Conservation (phyloP, 2,329 filamentous ascomycete genomes). For the Hymenoscyphus fraxineus region DNA sequence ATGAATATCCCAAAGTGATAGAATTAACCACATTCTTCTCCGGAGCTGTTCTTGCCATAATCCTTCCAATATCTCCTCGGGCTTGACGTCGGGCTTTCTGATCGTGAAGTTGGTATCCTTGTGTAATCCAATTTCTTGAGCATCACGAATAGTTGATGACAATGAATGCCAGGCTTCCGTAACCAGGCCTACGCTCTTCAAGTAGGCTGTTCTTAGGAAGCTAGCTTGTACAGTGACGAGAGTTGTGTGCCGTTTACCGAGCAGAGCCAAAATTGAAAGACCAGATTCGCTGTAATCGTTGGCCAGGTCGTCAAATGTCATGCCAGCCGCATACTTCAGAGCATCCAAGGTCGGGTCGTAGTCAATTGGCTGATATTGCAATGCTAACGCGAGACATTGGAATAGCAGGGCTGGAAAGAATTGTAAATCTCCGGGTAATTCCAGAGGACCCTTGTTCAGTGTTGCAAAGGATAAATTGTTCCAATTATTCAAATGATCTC, state of each 20-base stretch:
- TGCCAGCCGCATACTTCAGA: constrained; percentile 55
- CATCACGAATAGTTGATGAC: constrained; percentile 55
- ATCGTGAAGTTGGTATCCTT: constrained; percentile 50
- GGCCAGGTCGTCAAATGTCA: constrained; percentile 59
- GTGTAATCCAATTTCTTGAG: constrained; percentile 59
- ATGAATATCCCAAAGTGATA: constrained; percentile 43
- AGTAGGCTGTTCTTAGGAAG: constrained; percentile 52
- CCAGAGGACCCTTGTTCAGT: constrained; percentile 48
- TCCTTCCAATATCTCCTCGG: constrained; percentile 50
- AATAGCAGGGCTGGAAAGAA: constrained; percentile 59
- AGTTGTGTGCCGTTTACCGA: constrained; percentile 55
- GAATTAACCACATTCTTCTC: constrained; percentile 53
- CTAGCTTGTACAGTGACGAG: constrained; percentile 55
- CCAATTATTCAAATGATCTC: constrained; percentile 51
- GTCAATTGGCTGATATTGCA: constrained; percentile 49
- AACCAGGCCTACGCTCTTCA: constrained; percentile 57
- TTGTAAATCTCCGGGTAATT: constrained; percentile 48
- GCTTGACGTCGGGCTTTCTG: constrained; percentile 37
- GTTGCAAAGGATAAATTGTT: constrained; percentile 49
- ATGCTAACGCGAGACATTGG: constrained; percentile 52
- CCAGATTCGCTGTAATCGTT: constrained; percentile 59
- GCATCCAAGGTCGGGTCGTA: constrained; percentile 48
- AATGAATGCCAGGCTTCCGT: constrained; percentile 48
- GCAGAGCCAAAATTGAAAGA: constrained; percentile 47
- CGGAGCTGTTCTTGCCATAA: constrained; percentile 56